phyloP scores from a whole-genome alignment of 768 basidiomycete species.

The Trametes coccinea region DNA sequence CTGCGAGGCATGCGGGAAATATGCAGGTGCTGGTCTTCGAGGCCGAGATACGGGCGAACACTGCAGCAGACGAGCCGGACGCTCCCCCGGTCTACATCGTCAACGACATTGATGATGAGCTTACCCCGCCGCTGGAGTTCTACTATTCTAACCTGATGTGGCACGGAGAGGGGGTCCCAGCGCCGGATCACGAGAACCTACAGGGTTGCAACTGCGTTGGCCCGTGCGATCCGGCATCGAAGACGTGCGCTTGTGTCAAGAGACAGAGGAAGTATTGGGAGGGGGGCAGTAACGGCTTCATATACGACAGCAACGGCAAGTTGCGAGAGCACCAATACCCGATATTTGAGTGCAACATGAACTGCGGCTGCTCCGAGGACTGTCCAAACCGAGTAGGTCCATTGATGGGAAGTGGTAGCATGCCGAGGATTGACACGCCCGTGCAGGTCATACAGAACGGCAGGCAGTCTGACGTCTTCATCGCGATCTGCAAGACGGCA shows the following conservation, averaged over 20 bases:
- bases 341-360: conserved; percentile 84
- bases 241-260: conserved; percentile 67
- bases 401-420: not conserved
- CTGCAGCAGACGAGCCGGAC: conserved; percentile 62
- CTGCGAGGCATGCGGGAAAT: conserved; percentile 38
- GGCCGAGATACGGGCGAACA: conserved; percentile 64
- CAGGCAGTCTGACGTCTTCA: conserved; percentile 53
- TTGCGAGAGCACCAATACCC: conserved; percentile 52
- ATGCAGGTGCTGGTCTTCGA: conserved; percentile 59
- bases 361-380: conserved; percentile 78
- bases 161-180: conserved; percentile 66
- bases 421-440: not conserved
- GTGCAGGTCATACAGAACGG: conserved; percentile 82
- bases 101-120: conserved; percentile 67
- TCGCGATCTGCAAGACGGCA: conserved; percentile 68
- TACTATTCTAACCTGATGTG: conserved; percentile 84
- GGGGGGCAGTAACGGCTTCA: conserved; percentile 51
- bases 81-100: conserved; percentile 68
- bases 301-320: conserved; percentile 63
- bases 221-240: conserved; percentile 71
- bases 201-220: conserved; percentile 76
- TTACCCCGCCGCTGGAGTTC: conserved; percentile 83
- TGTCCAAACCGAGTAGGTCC: conserved; percentile 82
- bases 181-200: conserved; percentile 57
- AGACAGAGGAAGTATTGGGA: conserved; percentile 51